Base-by-base conservation (phyloP, 2,329 filamentous ascomycete species). In the Thielaviopsis populi region DNA sequence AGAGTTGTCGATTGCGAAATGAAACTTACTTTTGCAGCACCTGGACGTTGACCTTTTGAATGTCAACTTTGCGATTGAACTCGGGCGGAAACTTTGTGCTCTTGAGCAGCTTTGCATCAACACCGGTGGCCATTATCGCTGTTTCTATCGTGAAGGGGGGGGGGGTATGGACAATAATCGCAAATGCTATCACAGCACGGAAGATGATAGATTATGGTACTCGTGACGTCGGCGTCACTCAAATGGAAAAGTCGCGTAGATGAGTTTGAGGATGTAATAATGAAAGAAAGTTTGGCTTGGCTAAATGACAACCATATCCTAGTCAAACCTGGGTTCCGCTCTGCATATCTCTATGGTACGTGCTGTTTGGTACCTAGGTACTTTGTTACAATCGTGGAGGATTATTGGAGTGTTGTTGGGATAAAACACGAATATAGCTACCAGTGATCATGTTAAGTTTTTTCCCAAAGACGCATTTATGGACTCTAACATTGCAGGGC, bases 61-160 rank as follows among this genome's bases (percentile, higher is more conserved):
- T 96, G 78, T 99, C 91, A 68, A 99, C 94, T 78, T 96, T 96
- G 73, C 89, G 85, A 72, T 83, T 92, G 77, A 97, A 99, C 72
- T 96, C 91, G 7, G 86, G 81, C 56, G 94, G 94, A 68, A 96
- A 97, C 72, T 95, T 96, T 64, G 91, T 97, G 74, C 86, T 86
- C 80, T 87, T 89, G 64, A 96, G 78, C 70, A 95, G 83, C 79
- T 95, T 95, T 68, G 88, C 86, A 75, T 96, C 92, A 67, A 94
- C 89, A 68, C 84, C 88, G 63, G 87, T 86, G 69, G 89, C 87
- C 89, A 94, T 94, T 68, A 68, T 77, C 30, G 10, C n/a, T n/a
- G 30, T 37, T 13, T 17, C 10, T 50, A 27, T 70, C 69, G 65
- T n/a, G 37, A 42, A 19, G n/a, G 19, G 15, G 10, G 37, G 15